Base-by-base conservation (phyloP, 768 basidiomycete species). In the Atractiella rhizophila region DNA sequence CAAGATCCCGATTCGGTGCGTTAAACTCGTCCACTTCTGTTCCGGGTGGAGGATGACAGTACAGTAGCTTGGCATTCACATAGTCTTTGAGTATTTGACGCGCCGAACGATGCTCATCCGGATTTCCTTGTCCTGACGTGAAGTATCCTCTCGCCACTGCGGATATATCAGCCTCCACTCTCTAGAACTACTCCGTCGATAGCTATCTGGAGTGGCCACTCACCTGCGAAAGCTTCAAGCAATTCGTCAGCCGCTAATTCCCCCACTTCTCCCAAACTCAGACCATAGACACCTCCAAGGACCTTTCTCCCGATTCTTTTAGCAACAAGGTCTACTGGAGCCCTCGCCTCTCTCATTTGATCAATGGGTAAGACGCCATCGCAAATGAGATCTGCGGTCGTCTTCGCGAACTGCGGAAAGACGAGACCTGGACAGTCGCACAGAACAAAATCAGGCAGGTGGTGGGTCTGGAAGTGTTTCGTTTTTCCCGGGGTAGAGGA, bases 351-450 rank as follows among this genome's bases (percentile, higher is more conserved):
- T 49, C 78, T 68, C 67, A 96, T 71, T 59, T 96, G 91, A 56
- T 98, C 91, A 49, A 98, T 94, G 0, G 88, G 88, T 40, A 98
- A 60, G 2, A 96, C 85, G 40, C 91, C 91, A 54, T 96, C 85
- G 50, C 86, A 91, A 29, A 96, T 76, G 39, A 98, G 65, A 42
- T 86, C 85, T 9, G 88, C 91, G 57, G 81, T 83, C 3, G 85
- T 94, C 21, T 80, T 85, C 2, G 91, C 80, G 59, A 96, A 98
- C 54, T 98, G 91, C 5, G 91, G 91, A 55, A 96, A 94, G 28
- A 98, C 91, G 27, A 96, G 64, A 55, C 91, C 91, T 15, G 91
- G 91, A 62, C 91, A 98, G 61, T 98, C 91, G 51, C 86, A 96
- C 16, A 98, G 69, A 34, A 75, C 64, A 30, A 96, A 75, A 15